Conservation (phyloP, 768 basidiomycete genomes). For the Dioszegia hungarica region DNA sequence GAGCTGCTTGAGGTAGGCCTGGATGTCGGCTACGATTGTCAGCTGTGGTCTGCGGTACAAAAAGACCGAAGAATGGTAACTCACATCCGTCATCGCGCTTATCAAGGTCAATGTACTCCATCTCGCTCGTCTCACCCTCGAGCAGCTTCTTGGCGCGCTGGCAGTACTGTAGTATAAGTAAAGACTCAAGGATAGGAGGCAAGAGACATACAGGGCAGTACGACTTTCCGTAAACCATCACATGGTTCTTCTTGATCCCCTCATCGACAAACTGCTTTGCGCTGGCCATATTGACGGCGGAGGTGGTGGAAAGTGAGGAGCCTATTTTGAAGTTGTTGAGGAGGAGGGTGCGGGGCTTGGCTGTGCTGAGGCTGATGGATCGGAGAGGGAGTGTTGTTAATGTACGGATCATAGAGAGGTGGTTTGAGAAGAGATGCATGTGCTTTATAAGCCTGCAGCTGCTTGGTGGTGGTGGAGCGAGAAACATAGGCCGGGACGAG, state of each 20-base stretch:
- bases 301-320: constrained; percentile 33
- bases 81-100: constrained; percentile 42
- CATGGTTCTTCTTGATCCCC: constrained; percentile 39
- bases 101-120: constrained; percentile 35
- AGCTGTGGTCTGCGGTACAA: neutral
- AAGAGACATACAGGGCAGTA: constrained; percentile 44
- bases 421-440: neutral
- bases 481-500: no score
- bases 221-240: constrained; percentile 43
- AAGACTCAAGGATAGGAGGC: neutral
- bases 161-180: constrained; percentile 30
- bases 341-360: neutral
- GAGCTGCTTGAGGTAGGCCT: constrained; percentile 39
- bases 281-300: constrained; percentile 24
- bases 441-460: neutral
- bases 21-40: constrained; percentile 38
- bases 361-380: constrained; percentile 4
- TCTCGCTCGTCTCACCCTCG: constrained; percentile 24
- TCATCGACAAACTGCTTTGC: constrained; percentile 34
- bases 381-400: constrained; percentile 20
- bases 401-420: constrained; percentile 7
- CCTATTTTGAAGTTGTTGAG: constrained; percentile 33
- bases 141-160: constrained; percentile 34
- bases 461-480: neutral
- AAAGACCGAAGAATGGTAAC: no score